These are phyloP conservation scores for Geotrichum siamense DNA, from an alignment of 1,139 yeast species.

Conservation along the genomic window DNA sequence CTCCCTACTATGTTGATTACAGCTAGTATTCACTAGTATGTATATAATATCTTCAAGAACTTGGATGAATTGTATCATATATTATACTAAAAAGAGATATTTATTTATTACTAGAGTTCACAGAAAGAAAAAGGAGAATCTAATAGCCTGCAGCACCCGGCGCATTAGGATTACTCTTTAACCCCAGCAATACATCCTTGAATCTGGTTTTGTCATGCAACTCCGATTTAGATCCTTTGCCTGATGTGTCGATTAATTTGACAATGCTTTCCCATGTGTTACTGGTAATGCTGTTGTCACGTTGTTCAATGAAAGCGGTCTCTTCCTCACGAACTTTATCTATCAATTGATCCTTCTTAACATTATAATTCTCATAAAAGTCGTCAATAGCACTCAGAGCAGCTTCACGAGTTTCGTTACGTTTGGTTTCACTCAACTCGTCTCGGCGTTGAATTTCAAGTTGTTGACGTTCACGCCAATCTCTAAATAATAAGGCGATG, in stretches of 20 bases:
- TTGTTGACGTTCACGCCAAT: conserved; percentile 82
- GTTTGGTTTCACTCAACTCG: conserved; percentile 57
- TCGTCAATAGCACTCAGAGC: conserved; percentile 90
- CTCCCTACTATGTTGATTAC: no score
- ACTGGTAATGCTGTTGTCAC: conserved; percentile 64
- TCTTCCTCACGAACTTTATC: conserved; percentile 64
- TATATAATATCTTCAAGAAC: no score
- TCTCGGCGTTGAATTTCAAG: conserved; percentile 80
- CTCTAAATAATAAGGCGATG: no score
- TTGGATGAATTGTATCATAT: no score
- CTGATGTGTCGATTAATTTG: conserved; percentile 44
- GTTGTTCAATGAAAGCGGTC: conserved; percentile 56
- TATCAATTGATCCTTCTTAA: conserved; percentile 68
- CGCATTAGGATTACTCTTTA: conserved; percentile 61
- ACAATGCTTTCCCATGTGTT: conserved; percentile 86
- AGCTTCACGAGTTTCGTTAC: conserved; percentile 59
- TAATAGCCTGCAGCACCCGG: conserved; percentile 64
- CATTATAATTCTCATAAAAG: conserved; percentile 87
- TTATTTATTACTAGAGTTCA: no score
- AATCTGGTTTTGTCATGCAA: conserved; percentile 64
- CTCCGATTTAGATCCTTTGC: conserved; percentile 40
- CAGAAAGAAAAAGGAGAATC: no score
- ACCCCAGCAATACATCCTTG: conserved; percentile 55
- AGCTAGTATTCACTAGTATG: background rate
- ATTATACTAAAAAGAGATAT: no score